Conservation (phyloP, 1,284 basidiomycete species). For the Mycocalia duriaeana region DNA sequence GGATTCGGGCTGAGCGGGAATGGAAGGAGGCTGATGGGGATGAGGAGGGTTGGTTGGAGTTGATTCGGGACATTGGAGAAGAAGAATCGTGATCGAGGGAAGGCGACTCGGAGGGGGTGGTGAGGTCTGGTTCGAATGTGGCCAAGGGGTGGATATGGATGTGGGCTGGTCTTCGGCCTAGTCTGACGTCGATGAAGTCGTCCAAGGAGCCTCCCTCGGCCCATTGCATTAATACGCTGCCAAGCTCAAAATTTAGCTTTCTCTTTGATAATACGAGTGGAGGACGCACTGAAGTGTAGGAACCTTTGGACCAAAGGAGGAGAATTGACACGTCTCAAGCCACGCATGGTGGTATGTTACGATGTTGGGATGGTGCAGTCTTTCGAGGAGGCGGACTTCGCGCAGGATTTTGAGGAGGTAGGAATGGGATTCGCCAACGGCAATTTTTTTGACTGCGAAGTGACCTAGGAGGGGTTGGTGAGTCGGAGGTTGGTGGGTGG, state of each 20-base stretch:
- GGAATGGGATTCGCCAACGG: conserved; percentile 81
- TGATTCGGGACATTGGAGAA: too few relatives aligned
- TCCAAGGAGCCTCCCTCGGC: conserved; percentile 86
- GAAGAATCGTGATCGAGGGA: conserved; percentile 2
- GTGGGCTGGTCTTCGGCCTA: conserved; percentile 46
- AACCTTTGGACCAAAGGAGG: conserved; percentile 77
- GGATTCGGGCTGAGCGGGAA: conserved; percentile 58
- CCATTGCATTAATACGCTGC: conserved; percentile 88
- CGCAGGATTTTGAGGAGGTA: conserved; percentile 80
- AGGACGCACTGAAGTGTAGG: conserved; percentile 70
- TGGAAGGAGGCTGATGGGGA: background rate
- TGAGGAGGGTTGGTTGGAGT: too few relatives aligned
- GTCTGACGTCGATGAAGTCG: conserved; percentile 76
- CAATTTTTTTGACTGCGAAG: conserved; percentile 94
- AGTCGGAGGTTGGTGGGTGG: background rate
- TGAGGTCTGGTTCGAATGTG: conserved; percentile 22
- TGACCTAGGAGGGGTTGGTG: conserved; percentile 41
- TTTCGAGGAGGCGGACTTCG: conserved; percentile 80
- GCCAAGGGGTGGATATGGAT: conserved; percentile 40
- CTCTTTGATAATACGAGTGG: too few relatives aligned
- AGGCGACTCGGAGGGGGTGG: conserved; percentile 22
- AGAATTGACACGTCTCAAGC: conserved; percentile 84
- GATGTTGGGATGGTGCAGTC: conserved; percentile 87
- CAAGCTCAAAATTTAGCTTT: background rate
- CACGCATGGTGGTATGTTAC: conserved; percentile 94